Conservation (phyloP, 345 rosid genomes). For the Gossypium bickii region DNA sequence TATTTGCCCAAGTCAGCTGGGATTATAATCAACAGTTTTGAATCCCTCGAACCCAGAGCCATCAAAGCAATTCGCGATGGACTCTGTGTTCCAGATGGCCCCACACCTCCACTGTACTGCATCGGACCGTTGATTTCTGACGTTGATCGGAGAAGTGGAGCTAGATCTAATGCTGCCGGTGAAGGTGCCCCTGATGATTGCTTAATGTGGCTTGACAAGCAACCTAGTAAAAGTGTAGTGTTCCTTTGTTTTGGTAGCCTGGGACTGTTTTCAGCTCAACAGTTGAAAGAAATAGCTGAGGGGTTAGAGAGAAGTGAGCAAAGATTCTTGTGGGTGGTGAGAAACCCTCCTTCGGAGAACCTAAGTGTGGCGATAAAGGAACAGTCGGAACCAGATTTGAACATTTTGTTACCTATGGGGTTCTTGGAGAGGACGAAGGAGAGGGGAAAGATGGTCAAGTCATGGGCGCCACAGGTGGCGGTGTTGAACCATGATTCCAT, state of each 20-base stretch:
- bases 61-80: not conserved
- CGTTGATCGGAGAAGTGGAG: slow-evolving; percentile 4
- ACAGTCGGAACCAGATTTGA: not conserved
- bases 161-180: not conserved
- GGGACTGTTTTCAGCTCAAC: not conserved
- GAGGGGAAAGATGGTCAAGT: not conserved
- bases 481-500: not conserved
- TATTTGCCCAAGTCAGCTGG: not conserved
- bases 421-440: not conserved
- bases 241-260: not conserved
- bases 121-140: not conserved
- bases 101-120: not conserved
- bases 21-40: not conserved
- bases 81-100: not conserved
- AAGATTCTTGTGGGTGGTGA: not conserved
- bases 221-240: not conserved
- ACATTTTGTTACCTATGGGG: not conserved
- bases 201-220: not conserved
- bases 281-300: not conserved
- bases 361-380: slow-evolving; percentile 1
- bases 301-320: not conserved
- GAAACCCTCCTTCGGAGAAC: not conserved
- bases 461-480: not conserved
- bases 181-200: not conserved
- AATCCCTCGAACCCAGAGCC: not conserved